These are phyloP conservation scores for Tolypocladium capitatum DNA, from an alignment of 2,329 filamentous ascomycete genomes.

Conservation along the genomic window DNA sequence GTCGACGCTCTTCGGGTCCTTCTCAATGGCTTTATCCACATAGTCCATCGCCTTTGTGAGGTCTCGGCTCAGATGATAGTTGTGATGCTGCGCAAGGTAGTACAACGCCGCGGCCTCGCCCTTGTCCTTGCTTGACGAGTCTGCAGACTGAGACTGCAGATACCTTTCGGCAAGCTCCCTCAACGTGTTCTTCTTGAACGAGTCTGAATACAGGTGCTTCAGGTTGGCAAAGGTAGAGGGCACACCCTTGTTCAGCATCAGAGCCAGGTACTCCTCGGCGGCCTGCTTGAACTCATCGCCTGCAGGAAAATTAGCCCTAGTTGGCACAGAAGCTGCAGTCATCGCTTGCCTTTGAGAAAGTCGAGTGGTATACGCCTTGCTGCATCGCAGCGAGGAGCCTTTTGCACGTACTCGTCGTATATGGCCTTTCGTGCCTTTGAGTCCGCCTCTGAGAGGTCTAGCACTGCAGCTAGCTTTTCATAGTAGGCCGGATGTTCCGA, in stretches of 20 bases:
- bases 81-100: constrained; percentile 94
- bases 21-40: constrained; percentile 69
- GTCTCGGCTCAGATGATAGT: constrained; percentile 78
- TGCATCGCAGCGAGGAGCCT: constrained; percentile 73
- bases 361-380: constrained; percentile 77
- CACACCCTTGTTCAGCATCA: constrained; percentile 83
- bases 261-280: constrained; percentile 64
- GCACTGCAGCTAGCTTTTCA: constrained; percentile 55
- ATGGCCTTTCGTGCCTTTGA: constrained; percentile 53
- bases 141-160: constrained; percentile 42
- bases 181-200: constrained; percentile 64
- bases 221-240: constrained; percentile 95
- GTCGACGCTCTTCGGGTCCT: constrained; percentile 72
- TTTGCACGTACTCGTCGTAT: constrained; percentile 65
- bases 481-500: constrained; percentile 82
- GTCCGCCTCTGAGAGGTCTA: constrained; percentile 48
- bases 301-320: constrained; percentile 17
- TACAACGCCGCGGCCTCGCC: constrained; percentile 75
- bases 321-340: neutral
- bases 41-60: constrained; percentile 68
- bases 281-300: constrained; percentile 69
- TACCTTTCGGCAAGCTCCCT: constrained; percentile 69
- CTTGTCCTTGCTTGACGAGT: constrained; percentile 32
- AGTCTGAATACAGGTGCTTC: constrained; percentile 77
- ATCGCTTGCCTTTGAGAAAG: constrained; percentile 56